These are phyloP conservation scores for Auricularia cornea DNA, from an alignment of 768 basidiomycete species.

Conservation along the genomic window DNA sequence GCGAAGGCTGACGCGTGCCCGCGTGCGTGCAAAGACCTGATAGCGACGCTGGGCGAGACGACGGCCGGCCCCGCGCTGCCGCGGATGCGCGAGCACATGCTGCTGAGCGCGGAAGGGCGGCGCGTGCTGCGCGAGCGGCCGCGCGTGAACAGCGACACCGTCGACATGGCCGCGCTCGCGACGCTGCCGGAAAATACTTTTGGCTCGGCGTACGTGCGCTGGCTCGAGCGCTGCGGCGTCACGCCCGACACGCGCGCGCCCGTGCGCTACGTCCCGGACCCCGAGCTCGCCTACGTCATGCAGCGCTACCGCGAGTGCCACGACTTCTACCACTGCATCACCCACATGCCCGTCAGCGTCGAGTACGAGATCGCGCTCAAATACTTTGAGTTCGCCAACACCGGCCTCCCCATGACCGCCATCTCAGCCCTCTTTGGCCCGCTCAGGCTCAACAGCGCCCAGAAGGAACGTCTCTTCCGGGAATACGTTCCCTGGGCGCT, in stretches of 20 bases:
- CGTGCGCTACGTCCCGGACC: slow-evolving; percentile 85
- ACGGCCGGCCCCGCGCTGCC: slow-evolving; percentile 77
- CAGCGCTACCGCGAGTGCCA: slow-evolving; percentile 97
- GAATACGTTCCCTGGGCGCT: slow-evolving; percentile 94
- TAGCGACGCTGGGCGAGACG: slow-evolving; percentile 89
- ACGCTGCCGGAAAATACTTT: slow-evolving; percentile 71
- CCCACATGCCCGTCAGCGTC: slow-evolving; percentile 81
- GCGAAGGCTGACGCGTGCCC: slow-evolving; percentile 2
- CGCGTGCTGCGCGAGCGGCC: slow-evolving; percentile 78
- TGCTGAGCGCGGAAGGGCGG: slow-evolving; percentile 72
- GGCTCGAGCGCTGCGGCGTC: slow-evolving; percentile 81
- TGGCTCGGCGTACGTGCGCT: slow-evolving; percentile 78
- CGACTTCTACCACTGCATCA: slow-evolving; percentile 93
- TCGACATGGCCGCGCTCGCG: slow-evolving; percentile 62
- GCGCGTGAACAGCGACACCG: slow-evolving; percentile 62
- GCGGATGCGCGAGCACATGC: slow-evolving; percentile 67
- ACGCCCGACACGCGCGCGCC: slow-evolving; percentile 92
- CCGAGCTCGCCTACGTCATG: slow-evolving; percentile 96
- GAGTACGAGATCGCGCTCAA: slow-evolving; percentile 91
- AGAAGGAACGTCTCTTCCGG: slow-evolving; percentile 50
- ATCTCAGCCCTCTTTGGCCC: slow-evolving; percentile 76
- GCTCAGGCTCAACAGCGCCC: slow-evolving; percentile 49
- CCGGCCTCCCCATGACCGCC: slow-evolving; percentile 80
- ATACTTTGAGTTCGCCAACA: slow-evolving; percentile 87
- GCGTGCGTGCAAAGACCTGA: slow-evolving; percentile 76